phyloP scores from a whole-genome alignment of 495 filamentous ascomycete genomes.

The Lophium mytilinum region DNA sequence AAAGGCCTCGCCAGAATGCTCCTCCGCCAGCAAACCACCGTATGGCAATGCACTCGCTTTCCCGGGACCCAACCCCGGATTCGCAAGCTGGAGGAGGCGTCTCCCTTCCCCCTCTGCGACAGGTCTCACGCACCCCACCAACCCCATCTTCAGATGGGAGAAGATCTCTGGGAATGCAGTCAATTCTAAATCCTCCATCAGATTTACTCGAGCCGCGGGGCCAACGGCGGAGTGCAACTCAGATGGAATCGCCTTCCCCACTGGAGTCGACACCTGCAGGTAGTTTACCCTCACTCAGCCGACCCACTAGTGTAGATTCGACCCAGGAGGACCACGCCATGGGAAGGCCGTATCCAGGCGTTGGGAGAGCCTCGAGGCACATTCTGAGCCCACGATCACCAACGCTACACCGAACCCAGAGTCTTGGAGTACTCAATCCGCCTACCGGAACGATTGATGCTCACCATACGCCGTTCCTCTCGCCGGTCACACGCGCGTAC shows the following conservation, averaged over 20 bases:
- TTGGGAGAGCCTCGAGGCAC: constrained; percentile 13
- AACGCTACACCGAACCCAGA: constrained; percentile 27
- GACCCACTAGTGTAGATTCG: constrained; percentile 21
- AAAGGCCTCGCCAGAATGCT: constrained; percentile 5
- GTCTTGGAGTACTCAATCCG: constrained; percentile 22
- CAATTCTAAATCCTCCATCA: constrained; percentile 21
- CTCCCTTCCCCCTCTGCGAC: constrained; percentile 14
- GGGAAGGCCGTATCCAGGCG: constrained; percentile 8
- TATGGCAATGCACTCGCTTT: constrained; percentile 5
- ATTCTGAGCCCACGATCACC: constrained; percentile 33
- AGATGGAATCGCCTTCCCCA: constrained; percentile 22
- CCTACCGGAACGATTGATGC: constrained; percentile 30
- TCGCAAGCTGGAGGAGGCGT: not conserved
- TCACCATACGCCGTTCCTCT: constrained; percentile 30
- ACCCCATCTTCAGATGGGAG: constrained; percentile 17
- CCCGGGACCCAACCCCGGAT: constrained; percentile 1
- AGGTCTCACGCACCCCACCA: constrained; percentile 15
- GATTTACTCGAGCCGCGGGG: constrained; percentile 12
- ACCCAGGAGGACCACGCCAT: constrained; percentile 3
- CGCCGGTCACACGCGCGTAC: constrained; percentile 19
- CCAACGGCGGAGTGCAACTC: constrained; percentile 15
- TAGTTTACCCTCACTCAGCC: constrained; percentile 17
- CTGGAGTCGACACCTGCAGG: constrained; percentile 15
- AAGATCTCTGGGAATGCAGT: constrained; percentile 15
- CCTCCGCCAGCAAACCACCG: constrained; percentile 7